Percentiles rank a stretch among this genome's conserved stretches.
Evolutionary conservation across 2,329 filamentous ascomycete species (phyloP).

Genomic region (Torrubiellomyces zombiae): DNA sequence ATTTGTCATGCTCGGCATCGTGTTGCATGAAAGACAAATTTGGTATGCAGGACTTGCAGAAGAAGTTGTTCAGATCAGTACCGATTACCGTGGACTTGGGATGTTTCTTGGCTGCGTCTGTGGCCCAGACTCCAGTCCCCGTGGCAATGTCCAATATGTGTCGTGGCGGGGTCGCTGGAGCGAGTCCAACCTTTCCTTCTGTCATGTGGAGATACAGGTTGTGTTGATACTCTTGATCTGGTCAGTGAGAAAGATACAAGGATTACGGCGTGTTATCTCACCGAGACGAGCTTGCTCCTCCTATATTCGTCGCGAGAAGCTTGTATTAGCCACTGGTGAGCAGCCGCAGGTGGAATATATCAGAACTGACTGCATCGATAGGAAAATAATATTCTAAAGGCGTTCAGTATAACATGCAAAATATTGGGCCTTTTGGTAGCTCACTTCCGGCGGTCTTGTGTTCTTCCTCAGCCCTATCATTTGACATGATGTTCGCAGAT

Average conservation of each 20-base stretch:
- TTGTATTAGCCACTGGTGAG: too few species aligned
- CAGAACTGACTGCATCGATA: too few species aligned
- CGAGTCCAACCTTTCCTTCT: constrained; percentile 24
- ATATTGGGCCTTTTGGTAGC: too few species aligned
- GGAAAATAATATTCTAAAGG: too few species aligned
- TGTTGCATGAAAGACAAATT: constrained; percentile 39
- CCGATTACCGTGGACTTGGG: constrained; percentile 23
- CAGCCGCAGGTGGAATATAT: too few species aligned
- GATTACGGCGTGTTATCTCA: constrained; percentile 4
- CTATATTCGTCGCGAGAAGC: too few species aligned
- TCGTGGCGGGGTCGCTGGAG: constrained; percentile 23
- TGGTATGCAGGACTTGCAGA: constrained; percentile 17
- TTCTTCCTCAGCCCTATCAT: too few species aligned
- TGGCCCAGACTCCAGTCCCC: constrained; percentile 34
- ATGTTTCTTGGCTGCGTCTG: constrained; percentile 23
- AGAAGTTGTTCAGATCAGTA: constrained; percentile 30
- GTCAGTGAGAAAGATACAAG: not conserved
- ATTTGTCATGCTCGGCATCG: constrained; percentile 32
- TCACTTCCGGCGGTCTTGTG: too few species aligned
- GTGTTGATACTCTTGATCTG: constrained; percentile 18
- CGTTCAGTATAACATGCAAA: too few species aligned
- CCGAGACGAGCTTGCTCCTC: constrained; percentile 9
- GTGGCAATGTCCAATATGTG: constrained; percentile 33
- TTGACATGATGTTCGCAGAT: too few species aligned
- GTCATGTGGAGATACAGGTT: constrained; percentile 18